Base-by-base conservation (phyloP, 2,329 filamentous ascomycete species). In the Pleomassaria siparia region DNA sequence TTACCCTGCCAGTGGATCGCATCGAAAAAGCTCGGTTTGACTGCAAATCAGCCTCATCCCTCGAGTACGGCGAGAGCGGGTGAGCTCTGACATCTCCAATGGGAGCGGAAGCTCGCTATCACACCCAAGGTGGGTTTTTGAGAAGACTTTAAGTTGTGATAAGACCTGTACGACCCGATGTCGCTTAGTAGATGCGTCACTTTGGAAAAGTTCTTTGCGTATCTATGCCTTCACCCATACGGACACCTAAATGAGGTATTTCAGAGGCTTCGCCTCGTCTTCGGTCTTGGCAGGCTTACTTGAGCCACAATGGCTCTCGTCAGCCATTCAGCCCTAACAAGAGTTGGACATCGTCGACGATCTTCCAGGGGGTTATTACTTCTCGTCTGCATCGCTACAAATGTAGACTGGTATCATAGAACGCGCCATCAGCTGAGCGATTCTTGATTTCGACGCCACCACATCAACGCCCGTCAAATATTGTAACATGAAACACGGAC, bases 21-120 rank as follows among this genome's bases (percentile, higher is more conserved):
- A 20, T 37, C n/a, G 35, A 24, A 37, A n/a, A 37, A 37, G 35
- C 35, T 37, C 24, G 35, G 35, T 37, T 37, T 37, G 35, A 37
- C 35, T 20, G 8, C 35, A 22, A 37, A 37, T 37, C 35, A 21
- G 35, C 35, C 35, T 37, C 20, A 37, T 12, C 35, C 35, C 18
- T 12, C 35, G n/a, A n/a, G n/a, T n/a, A n/a, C 35, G 15, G 9
- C 7, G 18, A 15, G n/a, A 22, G 35, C 35, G 18, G 18, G n/a
- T 22, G 24, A 37, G 7, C 5, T 37, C 18, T 13, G 18, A 37
- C 18, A 12, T 37, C 12, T 37, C 35, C 35, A 20, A 37, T 24
- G 35, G 16, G 15, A 36, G 16, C 16, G 32, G 32, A 36, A 12
- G 15, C 15, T 18, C 7, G 25, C 12, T 12, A 28, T 28, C 25